These are phyloP conservation scores for Eucalyptus albens DNA, from an alignment of 345 rosid species.

Conservation along the genomic window DNA sequence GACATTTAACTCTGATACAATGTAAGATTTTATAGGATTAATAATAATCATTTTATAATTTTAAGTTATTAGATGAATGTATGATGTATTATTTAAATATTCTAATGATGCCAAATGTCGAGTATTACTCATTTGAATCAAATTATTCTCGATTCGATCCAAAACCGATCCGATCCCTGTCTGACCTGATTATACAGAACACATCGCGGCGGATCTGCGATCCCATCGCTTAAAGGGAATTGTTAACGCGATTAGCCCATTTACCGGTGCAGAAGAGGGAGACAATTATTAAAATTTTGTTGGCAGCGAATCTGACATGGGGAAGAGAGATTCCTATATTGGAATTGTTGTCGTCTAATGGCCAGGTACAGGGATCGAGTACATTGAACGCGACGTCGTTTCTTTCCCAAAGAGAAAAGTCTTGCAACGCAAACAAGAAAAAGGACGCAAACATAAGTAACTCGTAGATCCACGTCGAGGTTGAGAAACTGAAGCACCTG, in stretches of 20 bases:
- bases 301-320: not conserved
- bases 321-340: not conserved
- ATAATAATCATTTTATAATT: accelerated
- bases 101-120: accelerated
- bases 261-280: not conserved
- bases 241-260: not conserved
- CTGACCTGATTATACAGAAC: too few relatives aligned
- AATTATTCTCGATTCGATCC: too few relatives aligned
- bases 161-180: not conserved
- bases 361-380: not conserved
- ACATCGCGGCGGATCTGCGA: too few relatives aligned
- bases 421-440: not conserved
- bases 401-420: not conserved
- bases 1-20: accelerated
- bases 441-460: not conserved
- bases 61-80: too few relatives aligned
- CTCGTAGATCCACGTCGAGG: not conserved
- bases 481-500: not conserved
- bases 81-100: too few relatives aligned
- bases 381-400: not conserved
- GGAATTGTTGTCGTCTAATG: not conserved
- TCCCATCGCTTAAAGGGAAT: not conserved
- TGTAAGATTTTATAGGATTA: accelerated
- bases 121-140: not conserved
- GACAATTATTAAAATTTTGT: not conserved